phyloP scores from a whole-genome alignment of 306 rosid species.

The Prosopis cineraria region DNA sequence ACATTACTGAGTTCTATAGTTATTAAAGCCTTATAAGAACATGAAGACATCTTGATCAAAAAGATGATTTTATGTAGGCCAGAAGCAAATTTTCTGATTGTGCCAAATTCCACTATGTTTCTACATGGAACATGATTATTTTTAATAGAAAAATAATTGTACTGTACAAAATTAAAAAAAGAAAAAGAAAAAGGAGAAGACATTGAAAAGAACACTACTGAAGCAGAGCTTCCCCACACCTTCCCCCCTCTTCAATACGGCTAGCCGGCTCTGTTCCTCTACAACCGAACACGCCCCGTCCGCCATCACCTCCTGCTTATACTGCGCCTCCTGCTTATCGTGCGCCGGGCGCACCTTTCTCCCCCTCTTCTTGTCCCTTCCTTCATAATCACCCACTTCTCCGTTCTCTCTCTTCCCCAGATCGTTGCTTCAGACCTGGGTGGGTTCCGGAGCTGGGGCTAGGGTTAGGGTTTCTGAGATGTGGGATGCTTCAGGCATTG shows the following conservation, averaged over 20 bases:
- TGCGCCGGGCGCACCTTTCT: conserved; percentile 33
- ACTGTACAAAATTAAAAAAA: neutral
- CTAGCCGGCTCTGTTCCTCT: conserved; percentile 65
- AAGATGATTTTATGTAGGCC: too few relatives aligned
- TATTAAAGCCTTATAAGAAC: too few relatives aligned
- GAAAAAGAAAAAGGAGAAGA: neutral
- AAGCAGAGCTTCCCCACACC: conserved; percentile 59
- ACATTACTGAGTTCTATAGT: too few relatives aligned
- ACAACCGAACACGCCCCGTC: conserved; percentile 65
- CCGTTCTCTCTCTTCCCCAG: conserved; percentile 7
- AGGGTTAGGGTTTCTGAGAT: conserved; percentile 77
- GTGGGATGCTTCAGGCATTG: conserved; percentile 88
- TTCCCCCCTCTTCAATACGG: conserved; percentile 55
- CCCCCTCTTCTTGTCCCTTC: neutral
- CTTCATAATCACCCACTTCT: conserved; percentile 15
- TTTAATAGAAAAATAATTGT: neutral
- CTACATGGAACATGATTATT: neutral
- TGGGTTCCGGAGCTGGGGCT: conserved; percentile 40
- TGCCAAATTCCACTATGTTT: too few relatives aligned
- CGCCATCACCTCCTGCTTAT: conserved; percentile 31
- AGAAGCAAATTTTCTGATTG: too few relatives aligned
- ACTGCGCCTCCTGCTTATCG: conserved; percentile 47
- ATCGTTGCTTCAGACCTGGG: conserved; percentile 7
- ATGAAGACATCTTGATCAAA: too few relatives aligned
- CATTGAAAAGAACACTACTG: conserved; percentile 41